A percentile compares a stretch with the other conserved stretches of the same genome.
Evolutionary conservation across 2,329 filamentous ascomycete species (phyloP).

Genomic region (Sarocladiaceae sp.): DNA sequence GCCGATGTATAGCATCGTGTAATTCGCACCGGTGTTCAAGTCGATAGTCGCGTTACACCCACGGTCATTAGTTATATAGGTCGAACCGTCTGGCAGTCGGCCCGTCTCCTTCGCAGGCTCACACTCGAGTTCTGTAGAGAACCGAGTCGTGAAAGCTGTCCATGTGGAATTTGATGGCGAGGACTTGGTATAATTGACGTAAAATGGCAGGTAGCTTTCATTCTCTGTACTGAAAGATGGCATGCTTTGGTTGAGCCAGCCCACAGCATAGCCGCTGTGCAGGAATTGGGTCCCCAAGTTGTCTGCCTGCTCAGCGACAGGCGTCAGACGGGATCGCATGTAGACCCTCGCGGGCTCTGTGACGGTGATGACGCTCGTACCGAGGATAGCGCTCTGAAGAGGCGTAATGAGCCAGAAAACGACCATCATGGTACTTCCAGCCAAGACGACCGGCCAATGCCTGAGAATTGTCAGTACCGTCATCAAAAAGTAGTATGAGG

Average conservation of each 20-base stretch:
- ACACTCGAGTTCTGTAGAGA: constrained; percentile 32
- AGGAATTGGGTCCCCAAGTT: constrained; percentile 29
- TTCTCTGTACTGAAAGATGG: constrained; percentile 37
- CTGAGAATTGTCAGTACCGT: constrained; percentile 23
- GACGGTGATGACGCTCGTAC: constrained; percentile 24
- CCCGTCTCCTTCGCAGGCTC: constrained; percentile 21
- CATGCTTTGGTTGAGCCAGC: constrained; percentile 36
- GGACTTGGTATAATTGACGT: constrained; percentile 9
- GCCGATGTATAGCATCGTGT: constrained; percentile 34
- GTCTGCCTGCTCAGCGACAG: constrained; percentile 15
- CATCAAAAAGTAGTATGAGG: too few species aligned
- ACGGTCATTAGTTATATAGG: constrained; percentile 27
- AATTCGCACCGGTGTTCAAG: constrained; percentile 16
- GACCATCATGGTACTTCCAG: constrained; percentile 39
- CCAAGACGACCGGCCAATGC: constrained; percentile 48
- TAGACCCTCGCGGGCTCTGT: constrained; percentile 1
- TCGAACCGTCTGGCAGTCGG: background rate
- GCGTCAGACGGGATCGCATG: constrained; percentile 13
- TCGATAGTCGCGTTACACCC: constrained; percentile 26
- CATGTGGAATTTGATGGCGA: constrained; percentile 16
- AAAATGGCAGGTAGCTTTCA: constrained; percentile 38
- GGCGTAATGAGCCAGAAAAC: constrained; percentile 51
- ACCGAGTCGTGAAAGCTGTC: constrained; percentile 22
- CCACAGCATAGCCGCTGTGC: constrained; percentile 38
- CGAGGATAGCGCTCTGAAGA: constrained; percentile 48